Evolutionary conservation across 768 basidiomycete genomes (phyloP), one percentile per base, ranked within the genome.

Genomic region (Clathrus columnatus): DNA sequence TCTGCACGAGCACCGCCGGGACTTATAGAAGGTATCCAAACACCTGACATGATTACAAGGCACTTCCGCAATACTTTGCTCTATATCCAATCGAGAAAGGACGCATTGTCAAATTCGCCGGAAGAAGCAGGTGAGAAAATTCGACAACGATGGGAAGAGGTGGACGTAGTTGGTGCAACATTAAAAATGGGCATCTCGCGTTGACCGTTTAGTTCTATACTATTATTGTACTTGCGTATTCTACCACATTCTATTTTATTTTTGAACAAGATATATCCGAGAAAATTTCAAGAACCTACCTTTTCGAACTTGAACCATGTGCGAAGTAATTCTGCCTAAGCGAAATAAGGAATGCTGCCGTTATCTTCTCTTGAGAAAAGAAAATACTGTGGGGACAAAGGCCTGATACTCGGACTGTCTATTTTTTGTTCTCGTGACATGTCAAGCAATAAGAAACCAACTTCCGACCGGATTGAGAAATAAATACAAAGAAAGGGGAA

Each of bases 21-120:
- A 18, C 76, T 94, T 32, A 82, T 98, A 57, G 96, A 98, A 64
- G 91, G 91, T 8, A 87, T 92, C 0, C 85, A 92, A 60, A 86
- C 89, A 5, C 90, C 92, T 11, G 94, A 96, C 45, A 91, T 94
- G 85, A 96, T 98, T 61, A 76, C 80, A 0, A 78, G 90, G 48
- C 96, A 99, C 71, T 98, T 98, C 77, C 79, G 83, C 54, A 97
- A 95, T 69, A 92, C 92, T 14, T 71, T 99, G 47, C 66, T 72
- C 18, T 88, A 93, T 65, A 93, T 97, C 47, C 82, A 87, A 63
- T 72, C 75, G 50, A 82, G 83, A 73, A 93, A 94, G 73, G 67
- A 68, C 3, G 61, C 63, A 45, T 50, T 62, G 59, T 58, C 59
- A 56, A 54, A 52, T 43, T 69, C 71, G 2, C 63, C 67, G 45